These are phyloP conservation scores for Debaryomyces psychrophilus DNA, from an alignment of 1,139 yeast species.

Conservation along the genomic window DNA sequence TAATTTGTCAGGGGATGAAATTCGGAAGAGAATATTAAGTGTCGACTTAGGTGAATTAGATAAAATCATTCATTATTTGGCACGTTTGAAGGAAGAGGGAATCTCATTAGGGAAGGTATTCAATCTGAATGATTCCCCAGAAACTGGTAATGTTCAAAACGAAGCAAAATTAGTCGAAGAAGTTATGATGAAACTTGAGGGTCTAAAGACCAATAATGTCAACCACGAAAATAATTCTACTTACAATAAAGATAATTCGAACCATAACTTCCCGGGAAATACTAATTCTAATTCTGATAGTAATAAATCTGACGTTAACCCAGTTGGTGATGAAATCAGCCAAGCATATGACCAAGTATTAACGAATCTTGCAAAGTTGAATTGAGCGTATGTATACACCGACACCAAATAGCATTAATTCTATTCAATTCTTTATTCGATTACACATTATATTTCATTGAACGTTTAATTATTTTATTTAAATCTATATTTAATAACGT, in stretches of 20 bases:
- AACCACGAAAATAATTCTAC: conserved; percentile 8
- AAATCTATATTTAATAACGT: not conserved
- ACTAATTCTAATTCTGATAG: conserved; percentile 11
- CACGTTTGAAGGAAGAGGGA: conserved; percentile 53
- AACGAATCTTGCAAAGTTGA: conserved; percentile 33
- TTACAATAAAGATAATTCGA: conserved; percentile 10
- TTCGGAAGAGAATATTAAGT: conserved; percentile 51
- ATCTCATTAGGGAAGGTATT: conserved; percentile 56
- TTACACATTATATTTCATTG: conserved; percentile 1
- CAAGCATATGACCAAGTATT: conserved; percentile 57
- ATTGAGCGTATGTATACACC: not conserved
- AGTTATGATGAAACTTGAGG: conserved; percentile 22
- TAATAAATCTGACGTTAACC: not conserved
- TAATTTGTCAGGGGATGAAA: conserved; percentile 53
- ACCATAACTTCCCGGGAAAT: conserved; percentile 6
- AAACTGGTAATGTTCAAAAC: conserved; percentile 9
- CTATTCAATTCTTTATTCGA: not conserved
- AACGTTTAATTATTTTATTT: not conserved
- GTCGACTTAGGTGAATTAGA: conserved; percentile 55
- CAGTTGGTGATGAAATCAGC: conserved; percentile 34
- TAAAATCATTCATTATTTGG: conserved; percentile 53
- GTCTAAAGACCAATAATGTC: conserved; percentile 14
- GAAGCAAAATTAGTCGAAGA: conserved; percentile 22
- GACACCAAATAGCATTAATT: not conserved
- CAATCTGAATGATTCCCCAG: conserved; percentile 22